phyloP scores from a whole-genome alignment of 2,329 filamentous ascomycete genomes.

The Fusarium sp. region DNA sequence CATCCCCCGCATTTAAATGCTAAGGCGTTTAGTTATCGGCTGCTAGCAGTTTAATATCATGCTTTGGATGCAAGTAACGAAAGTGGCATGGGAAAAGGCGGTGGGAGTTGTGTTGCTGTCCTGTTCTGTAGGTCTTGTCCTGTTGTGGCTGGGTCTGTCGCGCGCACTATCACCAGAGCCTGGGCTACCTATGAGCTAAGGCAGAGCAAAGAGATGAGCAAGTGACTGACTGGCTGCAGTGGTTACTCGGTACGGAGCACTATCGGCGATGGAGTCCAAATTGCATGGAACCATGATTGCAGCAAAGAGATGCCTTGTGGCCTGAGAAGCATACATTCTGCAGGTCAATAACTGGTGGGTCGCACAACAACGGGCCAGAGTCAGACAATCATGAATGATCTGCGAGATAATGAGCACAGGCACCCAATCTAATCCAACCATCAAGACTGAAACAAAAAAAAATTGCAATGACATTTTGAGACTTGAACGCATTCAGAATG shows the following conservation, averaged over 20 bases:
- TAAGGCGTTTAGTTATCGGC: neutral
- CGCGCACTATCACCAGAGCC: slow-evolving; percentile 23
- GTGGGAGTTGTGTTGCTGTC: slow-evolving; percentile 22
- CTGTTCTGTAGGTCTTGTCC: neutral
- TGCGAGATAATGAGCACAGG: slow-evolving; percentile 37
- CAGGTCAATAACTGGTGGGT: slow-evolving; percentile 37
- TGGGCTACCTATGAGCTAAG: slow-evolving; percentile 20
- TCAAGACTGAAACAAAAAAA: neutral
- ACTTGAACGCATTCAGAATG: slow-evolving; percentile 2
- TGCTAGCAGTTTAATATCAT: neutral
- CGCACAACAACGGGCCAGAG: slow-evolving; percentile 11
- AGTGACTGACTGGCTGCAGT: slow-evolving; percentile 7
- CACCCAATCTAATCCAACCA: neutral
- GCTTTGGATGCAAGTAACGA: slow-evolving; percentile 6
- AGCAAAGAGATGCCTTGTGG: slow-evolving; percentile 6
- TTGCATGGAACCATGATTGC: slow-evolving; percentile 42
- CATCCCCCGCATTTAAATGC: slow-evolving; percentile 21
- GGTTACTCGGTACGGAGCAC: slow-evolving; percentile 28
- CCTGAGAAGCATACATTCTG: slow-evolving; percentile 16
- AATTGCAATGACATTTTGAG: slow-evolving; percentile 1
- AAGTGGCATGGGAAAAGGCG: slow-evolving; percentile 35
- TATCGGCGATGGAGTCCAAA: slow-evolving; percentile 30
- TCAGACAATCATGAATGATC: slow-evolving; percentile 22
- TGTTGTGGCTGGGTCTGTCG: slow-evolving; percentile 15
- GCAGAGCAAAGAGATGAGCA: slow-evolving; percentile 13